Evolutionary conservation across 306 rosid species (phyloP).

Genomic region (Medicago ruthenica): DNA sequence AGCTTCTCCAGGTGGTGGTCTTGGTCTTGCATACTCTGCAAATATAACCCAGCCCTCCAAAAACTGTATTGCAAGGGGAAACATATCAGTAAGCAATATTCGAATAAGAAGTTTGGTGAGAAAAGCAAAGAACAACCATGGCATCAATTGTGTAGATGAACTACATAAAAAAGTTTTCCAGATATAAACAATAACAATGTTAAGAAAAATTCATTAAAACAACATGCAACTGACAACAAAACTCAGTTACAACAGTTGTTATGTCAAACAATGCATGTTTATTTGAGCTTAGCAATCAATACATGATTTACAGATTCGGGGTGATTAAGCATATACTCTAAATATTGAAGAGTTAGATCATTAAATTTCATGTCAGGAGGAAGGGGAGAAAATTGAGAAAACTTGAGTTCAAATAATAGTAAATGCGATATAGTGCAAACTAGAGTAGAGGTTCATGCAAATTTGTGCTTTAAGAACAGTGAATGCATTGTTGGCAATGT

Average conservation of each 20-base stretch:
- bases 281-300: background rate
- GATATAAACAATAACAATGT: conserved; percentile 6
- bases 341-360: conserved; percentile 7
- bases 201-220: conserved; percentile 22
- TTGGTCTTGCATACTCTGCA: conserved; percentile 95
- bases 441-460: background rate
- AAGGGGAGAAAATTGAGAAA: conserved; percentile 5
- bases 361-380: background rate
- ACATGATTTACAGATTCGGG: conserved; percentile 1
- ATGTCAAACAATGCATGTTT: conserved; percentile 26
- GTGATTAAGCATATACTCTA: conserved; percentile 11
- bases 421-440: conserved; percentile 12
- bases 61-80: conserved; percentile 58
- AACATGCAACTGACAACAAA: background rate
- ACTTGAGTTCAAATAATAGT: background rate
- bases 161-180: background rate
- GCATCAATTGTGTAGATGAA: background rate
- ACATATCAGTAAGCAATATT: conserved; percentile 24
- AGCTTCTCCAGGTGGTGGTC: conserved; percentile 57
- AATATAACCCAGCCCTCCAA: conserved; percentile 99
- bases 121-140: conserved; percentile 4
- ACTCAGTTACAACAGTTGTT: conserved; percentile 21
- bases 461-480: conserved; percentile 3
- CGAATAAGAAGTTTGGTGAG: background rate
- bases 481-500: background rate